Conservation (phyloP, 73 alveolate genomes). For the Paramecium biaurelia region DNA sequence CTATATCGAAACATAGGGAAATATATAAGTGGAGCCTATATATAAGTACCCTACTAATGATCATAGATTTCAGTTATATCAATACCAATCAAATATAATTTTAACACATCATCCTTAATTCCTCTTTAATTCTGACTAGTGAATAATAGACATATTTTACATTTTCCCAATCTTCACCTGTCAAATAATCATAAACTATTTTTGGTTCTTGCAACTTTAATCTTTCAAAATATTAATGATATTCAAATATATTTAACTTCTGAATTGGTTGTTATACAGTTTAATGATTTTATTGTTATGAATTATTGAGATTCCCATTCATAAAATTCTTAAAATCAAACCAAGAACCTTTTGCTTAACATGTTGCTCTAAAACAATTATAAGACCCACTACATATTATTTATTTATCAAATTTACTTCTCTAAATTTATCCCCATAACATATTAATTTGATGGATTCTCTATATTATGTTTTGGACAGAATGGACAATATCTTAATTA, state of each 20-base stretch:
- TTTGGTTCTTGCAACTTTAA: conserved; percentile 28
- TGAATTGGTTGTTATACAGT: neutral
- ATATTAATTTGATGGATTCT: conserved; percentile 71
- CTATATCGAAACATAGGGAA: conserved; percentile 29
- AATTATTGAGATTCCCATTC: conserved; percentile 1
- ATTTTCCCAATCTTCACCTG: conserved; percentile 13
- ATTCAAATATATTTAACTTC: conserved; percentile 17
- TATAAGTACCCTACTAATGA: neutral
- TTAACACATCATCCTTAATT: neutral
- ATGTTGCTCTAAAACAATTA: conserved; percentile 80
- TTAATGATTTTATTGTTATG: neutral
- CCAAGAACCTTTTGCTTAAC: conserved; percentile 86
- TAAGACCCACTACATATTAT: conserved; percentile 68
- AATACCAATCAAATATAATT: conserved; percentile 15
- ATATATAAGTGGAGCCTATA: neutral
- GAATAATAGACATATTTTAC: conserved; percentile 30
- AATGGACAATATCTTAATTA: conserved; percentile 76
- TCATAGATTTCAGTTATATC: conserved; percentile 36
- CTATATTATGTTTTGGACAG: conserved; percentile 79
- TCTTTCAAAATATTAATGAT: conserved; percentile 28
- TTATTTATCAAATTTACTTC: conserved; percentile 19
- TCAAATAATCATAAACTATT: conserved; percentile 38
- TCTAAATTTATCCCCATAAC: conserved; percentile 63
- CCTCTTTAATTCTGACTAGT: conserved; percentile 47
- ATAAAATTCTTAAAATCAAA: conserved; percentile 75